Base-by-base conservation (phyloP, 2,329 filamentous ascomycete species). In the Paraphoma sp. region DNA sequence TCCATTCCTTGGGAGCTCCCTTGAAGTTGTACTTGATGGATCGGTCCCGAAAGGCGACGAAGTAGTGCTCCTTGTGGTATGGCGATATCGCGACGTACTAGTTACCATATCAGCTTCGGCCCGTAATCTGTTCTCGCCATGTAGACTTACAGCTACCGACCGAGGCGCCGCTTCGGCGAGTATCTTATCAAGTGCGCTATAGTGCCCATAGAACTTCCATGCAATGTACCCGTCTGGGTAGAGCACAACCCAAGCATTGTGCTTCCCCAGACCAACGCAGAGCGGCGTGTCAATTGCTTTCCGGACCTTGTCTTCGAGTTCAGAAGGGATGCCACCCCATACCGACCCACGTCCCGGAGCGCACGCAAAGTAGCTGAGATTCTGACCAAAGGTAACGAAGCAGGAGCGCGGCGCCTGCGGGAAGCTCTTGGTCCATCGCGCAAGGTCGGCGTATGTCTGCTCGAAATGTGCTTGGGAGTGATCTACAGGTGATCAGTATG, bases 41-140 rank as follows among this genome's bases (percentile, higher is more conserved):
- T 23, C 65, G 63, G 45, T 76, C 65, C 7, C 54, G 60, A 48
- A 73, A 75, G 1, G 71, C 72, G 33, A 74, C 55, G 36, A 76
- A 75, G 57, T 71, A 74, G 33, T 75, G 73, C 10, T 70, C 54
- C 11, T 63, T 65, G 61, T 71, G 66, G 53, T 73, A 75, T 0
- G 72, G 73, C n/a, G 65, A 70, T 12, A 76, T 65, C 30, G 73
- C 70, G 16, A 76, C 64, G 47, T 73, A 72, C 73, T 76, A n/a
- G 12, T 28, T 2, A 4, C 18, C 10, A 14, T 52, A 33, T 54
- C 31, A 58, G 51, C 8, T 42, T 40, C 29, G 9, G 31, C 43
- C 10, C n/a, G 10, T n/a, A 11, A 2, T 6, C 6, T 38, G 3
- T 2, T 38, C 10, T 38, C 33, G n/a, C 10, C 10, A 28, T 28